Percentiles rank a stretch among this genome's conserved stretches.
Conservation (phyloP, 2,329 filamentous ascomycete genomes). For the Fusarium ramigenum region DNA sequence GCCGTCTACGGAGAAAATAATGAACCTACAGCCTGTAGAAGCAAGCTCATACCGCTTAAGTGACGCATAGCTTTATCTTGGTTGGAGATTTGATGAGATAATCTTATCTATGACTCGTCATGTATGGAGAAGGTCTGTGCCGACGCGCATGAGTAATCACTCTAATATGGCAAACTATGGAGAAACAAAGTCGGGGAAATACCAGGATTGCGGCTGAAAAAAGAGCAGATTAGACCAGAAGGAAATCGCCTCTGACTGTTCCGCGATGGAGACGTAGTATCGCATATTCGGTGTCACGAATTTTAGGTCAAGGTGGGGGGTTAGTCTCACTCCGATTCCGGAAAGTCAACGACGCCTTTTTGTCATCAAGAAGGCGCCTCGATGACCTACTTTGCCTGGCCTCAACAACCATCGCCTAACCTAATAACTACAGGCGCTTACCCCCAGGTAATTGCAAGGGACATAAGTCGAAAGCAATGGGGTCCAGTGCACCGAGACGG, state of each 20-base stretch:
- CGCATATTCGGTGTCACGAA: not conserved
- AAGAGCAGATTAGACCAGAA: not conserved
- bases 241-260: not conserved
- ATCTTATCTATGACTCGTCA: conserved; percentile 3
- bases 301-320: conserved; percentile 9
- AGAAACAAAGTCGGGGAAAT: not conserved
- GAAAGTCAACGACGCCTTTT: conserved; percentile 11
- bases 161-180: not conserved
- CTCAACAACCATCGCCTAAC: not conserved
- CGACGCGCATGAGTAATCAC: not conserved
- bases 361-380: not conserved
- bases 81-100: not conserved
- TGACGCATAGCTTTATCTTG: not conserved
- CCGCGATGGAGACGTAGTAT: not conserved
- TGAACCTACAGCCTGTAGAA: not conserved
- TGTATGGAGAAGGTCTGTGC: not conserved
- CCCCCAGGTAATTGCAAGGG: too few relatives aligned
- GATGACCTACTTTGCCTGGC: not conserved
- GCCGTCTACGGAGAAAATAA: not conserved
- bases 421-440: not conserved
- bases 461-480: not conserved
- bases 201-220: not conserved
- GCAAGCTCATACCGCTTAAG: not conserved
- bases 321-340: conserved; percentile 21
- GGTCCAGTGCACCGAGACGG: not conserved